Conservation (phyloP, 169 alveolate genomes). For the Cystoisospora suis region DNA sequence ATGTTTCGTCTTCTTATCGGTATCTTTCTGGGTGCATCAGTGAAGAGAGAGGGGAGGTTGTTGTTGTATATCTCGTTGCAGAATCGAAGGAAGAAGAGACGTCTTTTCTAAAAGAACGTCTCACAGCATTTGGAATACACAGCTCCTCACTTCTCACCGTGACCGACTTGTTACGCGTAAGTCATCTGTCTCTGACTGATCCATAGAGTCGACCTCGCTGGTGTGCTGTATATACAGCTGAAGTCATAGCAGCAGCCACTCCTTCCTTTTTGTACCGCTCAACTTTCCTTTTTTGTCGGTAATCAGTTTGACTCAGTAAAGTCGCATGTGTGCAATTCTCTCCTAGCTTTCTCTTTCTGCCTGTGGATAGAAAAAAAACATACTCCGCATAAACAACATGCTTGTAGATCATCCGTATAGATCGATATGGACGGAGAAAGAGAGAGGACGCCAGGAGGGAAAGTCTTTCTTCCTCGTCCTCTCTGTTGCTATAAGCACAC, state of each 20-base stretch:
- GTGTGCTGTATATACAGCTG: no score
- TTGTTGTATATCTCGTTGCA: neutral
- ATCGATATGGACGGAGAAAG: no score
- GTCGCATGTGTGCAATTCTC: no score
- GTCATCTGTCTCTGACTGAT: neutral
- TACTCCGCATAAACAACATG: no score
- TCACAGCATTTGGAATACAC: neutral
- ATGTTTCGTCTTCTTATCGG: neutral
- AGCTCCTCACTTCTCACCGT: neutral
- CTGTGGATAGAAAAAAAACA: no score
- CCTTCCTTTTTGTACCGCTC: neutral
- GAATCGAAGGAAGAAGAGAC: neutral
- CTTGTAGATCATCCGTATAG: no score
- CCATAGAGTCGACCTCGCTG: neutral
- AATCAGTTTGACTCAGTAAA: no score
- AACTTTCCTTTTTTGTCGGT: neutral
- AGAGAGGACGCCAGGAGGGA: no score
- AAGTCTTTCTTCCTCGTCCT: no score
- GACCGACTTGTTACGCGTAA: constrained; percentile 16
- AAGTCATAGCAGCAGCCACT: neutral
- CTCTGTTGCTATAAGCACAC: no score
- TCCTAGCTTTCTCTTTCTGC: no score
- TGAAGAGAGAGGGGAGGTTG: neutral
- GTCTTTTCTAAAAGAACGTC: neutral
- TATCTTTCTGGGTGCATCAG: neutral